Evolutionary conservation across 805 yeast genomes (phyloP).

Genomic region (Nakazawaea pomicola): DNA sequence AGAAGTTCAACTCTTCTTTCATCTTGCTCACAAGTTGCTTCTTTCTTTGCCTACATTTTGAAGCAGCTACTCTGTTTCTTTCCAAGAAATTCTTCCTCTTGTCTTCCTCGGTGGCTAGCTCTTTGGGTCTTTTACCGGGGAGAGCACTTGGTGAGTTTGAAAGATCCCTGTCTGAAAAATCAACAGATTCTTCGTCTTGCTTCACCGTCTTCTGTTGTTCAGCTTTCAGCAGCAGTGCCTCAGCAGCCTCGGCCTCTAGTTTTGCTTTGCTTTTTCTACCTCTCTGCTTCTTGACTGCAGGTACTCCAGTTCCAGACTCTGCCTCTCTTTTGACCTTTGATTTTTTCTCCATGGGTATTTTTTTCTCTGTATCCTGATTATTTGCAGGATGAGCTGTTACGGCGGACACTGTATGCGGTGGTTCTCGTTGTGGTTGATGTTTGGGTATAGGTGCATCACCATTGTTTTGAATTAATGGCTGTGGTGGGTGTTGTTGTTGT

Average conservation of each 20-base stretch:
- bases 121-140: slow-evolving; percentile 70
- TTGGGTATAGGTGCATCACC: slow-evolving; percentile 10
- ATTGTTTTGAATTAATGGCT: neutral
- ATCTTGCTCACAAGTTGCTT: slow-evolving; percentile 81
- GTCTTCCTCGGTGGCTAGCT: slow-evolving; percentile 57
- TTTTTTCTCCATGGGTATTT: too few species aligned
- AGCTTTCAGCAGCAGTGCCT: too few species aligned
- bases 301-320: neutral
- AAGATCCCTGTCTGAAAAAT: too few species aligned
- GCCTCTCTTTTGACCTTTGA: slow-evolving; percentile 4
- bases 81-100: slow-evolving; percentile 81
- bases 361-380: too few species aligned
- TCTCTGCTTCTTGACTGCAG: slow-evolving; percentile 7
- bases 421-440: slow-evolving; percentile 2
- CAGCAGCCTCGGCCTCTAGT: too few species aligned
- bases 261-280: slow-evolving; percentile 7
- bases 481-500: slow-evolving; percentile 11
- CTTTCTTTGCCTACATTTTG: slow-evolving; percentile 94
- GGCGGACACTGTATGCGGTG: too few species aligned
- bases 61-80: slow-evolving; percentile 91
- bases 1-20: slow-evolving; percentile 72
- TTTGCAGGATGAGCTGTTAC: too few species aligned
- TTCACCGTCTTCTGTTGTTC: too few species aligned
- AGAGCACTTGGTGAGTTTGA: slow-evolving; percentile 40
- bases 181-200: slow-evolving; percentile 3